A percentile compares a stretch with the other conserved stretches of the same genome.
These are phyloP conservation scores for Arabis alpina DNA, from an alignment of 345 rosid species.

Conservation along the genomic window DNA sequence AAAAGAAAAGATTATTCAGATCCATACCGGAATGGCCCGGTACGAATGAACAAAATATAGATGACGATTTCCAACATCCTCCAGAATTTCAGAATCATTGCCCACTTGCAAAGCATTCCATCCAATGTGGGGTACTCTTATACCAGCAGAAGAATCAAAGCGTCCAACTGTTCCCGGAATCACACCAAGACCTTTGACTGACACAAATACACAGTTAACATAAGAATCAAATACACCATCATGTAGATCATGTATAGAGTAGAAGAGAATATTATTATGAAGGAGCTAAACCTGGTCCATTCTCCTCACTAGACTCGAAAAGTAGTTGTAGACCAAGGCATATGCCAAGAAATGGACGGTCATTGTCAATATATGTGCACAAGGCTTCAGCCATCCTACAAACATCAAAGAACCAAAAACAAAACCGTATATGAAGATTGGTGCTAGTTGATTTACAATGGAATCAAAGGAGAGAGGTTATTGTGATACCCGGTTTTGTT, in stretches of 20 bases:
- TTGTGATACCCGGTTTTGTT: constrained; percentile 59
- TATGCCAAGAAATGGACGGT: constrained; percentile 95
- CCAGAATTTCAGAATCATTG: constrained; percentile 74
- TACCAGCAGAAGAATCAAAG: constrained; percentile 77
- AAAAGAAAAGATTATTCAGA: constrained; percentile 5
- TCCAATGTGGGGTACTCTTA: constrained; percentile 94
- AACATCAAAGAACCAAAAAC: neutral
- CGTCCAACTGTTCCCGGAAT: constrained; percentile 92
- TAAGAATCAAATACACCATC: constrained; percentile 5
- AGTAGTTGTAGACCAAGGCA: constrained; percentile 96
- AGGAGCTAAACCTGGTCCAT: constrained; percentile 70
- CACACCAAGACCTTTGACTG: constrained; percentile 93
- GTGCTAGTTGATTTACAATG: neutral
- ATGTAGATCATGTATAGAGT: constrained; percentile 3
- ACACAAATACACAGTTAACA: constrained; percentile 27
- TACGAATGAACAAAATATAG: constrained; percentile 98
- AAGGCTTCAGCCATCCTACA: constrained; percentile 93
- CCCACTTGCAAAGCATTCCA: constrained; percentile 91
- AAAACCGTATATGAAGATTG: neutral
- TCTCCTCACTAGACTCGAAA: constrained; percentile 88
- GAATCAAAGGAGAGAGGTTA: neutral
- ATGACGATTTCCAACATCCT: constrained; percentile 79
- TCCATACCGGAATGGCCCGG: constrained; percentile 79
- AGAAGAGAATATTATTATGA: neutral
- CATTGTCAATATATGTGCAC: constrained; percentile 70